Conservation (phyloP, 164 flowering plant species). For the Echeveria elegans region DNA sequence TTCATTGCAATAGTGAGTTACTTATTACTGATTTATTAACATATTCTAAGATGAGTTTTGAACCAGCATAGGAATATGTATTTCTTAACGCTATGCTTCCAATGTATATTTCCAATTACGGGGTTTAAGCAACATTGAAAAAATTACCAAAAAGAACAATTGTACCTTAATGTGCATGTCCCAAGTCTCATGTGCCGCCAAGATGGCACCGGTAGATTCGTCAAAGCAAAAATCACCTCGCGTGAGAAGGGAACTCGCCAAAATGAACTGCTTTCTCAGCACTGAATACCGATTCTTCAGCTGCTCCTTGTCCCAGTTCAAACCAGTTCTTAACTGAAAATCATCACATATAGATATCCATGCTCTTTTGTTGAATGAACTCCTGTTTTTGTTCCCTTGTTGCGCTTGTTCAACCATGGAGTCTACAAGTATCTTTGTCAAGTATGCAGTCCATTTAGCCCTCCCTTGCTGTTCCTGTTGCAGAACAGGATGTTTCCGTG, state of each 20-base stretch:
- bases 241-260: background rate
- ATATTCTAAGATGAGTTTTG: no score
- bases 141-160: background rate
- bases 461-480: constrained; percentile 34
- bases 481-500: constrained; percentile 15
- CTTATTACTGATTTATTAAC: no score
- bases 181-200: constrained; percentile 37
- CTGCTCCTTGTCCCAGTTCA: constrained; percentile 54
- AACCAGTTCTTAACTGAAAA: constrained; percentile 33
- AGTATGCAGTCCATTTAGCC: constrained; percentile 48
- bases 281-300: constrained; percentile 30
- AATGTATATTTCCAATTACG: background rate
- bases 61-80: no score
- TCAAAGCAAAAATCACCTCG: constrained; percentile 31
- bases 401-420: constrained; percentile 43
- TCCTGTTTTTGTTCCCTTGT: constrained; percentile 33
- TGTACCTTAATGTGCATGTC: constrained; percentile 33
- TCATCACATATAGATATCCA: constrained; percentile 35
- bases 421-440: constrained; percentile 37
- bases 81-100: no score
- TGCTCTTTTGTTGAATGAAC: constrained; percentile 37
- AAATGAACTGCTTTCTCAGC: background rate
- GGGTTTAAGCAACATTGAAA: background rate
- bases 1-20: no score
- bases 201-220: constrained; percentile 27